Evolutionary conservation across 2,329 filamentous ascomycete species (phyloP), one percentile per base, ranked within the genome.

Genomic region (Neobulgaria alba): DNA sequence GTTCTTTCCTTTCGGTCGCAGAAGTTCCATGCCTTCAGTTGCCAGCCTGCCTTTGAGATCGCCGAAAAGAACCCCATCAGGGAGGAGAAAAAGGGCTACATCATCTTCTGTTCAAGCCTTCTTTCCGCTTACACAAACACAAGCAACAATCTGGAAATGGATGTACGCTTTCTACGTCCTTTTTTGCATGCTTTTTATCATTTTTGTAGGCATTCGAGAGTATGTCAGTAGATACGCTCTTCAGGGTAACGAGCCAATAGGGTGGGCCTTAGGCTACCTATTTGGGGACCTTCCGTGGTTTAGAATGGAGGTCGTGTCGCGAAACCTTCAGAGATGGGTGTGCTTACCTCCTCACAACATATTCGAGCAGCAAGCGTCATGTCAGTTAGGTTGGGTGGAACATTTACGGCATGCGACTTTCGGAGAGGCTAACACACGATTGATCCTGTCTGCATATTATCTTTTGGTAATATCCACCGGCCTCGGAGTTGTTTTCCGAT

Each of bases 201-300:
- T 93, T 38, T 63, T 95, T 3, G 63, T 78, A 3, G 83, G 79
- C 0, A 72, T 96, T 19, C 76, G 88, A 39, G 67, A 69, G 2
- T 83, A 86, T 51, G 77, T 96, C 36, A 65, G 72, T 29, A 63
- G 65, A 32, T 69, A 74, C 47, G 88, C 87, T 10, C 68, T 98
- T 1, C 57, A 72, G 23, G 78, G 77, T 12, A 67, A 78, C 38
- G 92, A 98, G 53, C 88, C 92, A 0, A 76, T 98, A 33, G 86
- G 90, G 2, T 98, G 92, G 92, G 89, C 87, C 0, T 62, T 95
- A 9, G 82, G 86, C 2, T 98, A 98, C 61, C 66, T 95, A 2
- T 75, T 96, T 46, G 89, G 90, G 10, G 84, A 94, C 52, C 58
- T 89, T 9, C 71, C 75, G 0, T 71, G 69, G 56, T 77, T 95